Base-by-base conservation (phyloP, 2,329 filamentous ascomycete species). In the Ceratocystis lukuohia region DNA sequence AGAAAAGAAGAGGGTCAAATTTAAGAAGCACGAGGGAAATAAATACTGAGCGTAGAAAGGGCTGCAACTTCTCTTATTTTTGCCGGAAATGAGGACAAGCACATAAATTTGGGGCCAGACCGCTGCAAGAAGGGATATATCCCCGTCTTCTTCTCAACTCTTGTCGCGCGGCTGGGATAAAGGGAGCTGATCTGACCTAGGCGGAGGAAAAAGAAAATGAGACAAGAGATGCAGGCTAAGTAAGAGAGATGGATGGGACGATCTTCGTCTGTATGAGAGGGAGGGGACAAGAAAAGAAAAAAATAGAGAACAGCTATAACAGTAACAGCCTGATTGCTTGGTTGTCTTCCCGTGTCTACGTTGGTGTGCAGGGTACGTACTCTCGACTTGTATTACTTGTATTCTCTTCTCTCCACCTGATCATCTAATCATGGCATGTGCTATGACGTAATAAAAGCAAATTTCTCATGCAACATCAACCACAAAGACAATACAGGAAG, bases 41-140 rank as follows among this genome's bases (percentile, higher is more conserved):
- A 20, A 48, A 7, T 5, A 48, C 15, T 48, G 20, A 48, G 2
- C 6, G 15, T n/a, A 48, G n/a, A 50, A 50, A 25, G 48, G 48
- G 48, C 20, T 10, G 48, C 22, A 53, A 28, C 48, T 53, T 53
- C 48, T 53, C 20, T 33, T 59, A 59, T 59, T 59, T 41, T 33
- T 59, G 12, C 53, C n/a, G 53, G 53, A 59, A 59, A 59, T 59
- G 53, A 59, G 53, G 53, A 8, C 28, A 17, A 17, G 53, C 28
- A 17, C n/a, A 22, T 8, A 8, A 7, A 2, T 12, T 59, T n/a
- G 28, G 53, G 53, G 53, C 28, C 28, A 59, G 53, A 59, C 28
- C 53, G n/a, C 53, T 59, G n/a, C 12, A 33, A 33, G 53, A 59
- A 59, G 53, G 53, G 53, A 59, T 59, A 7, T 59, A 59, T 59